Evolutionary conservation across 495 filamentous ascomycete species (phyloP).

Genomic region (Elasticomyces elasticus): DNA sequence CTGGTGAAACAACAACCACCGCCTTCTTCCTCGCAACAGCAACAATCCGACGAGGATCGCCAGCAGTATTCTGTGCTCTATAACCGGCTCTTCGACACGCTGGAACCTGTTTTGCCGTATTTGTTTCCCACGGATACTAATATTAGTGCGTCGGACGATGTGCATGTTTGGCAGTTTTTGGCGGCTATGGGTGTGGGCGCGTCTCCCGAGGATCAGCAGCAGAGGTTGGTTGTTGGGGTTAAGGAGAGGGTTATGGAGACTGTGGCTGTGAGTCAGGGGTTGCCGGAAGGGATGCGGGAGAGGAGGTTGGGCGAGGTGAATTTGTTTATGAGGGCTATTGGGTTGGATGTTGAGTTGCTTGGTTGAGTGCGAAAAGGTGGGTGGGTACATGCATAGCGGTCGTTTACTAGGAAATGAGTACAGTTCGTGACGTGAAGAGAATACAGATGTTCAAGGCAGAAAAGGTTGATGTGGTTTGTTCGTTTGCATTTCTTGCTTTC

Average conservation of each 20-base stretch:
- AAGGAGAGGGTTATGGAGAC: constrained; percentile 99
- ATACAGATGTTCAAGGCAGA: no score
- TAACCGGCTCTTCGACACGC: constrained; percentile 71
- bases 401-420: no score
- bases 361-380: constrained; percentile 39
- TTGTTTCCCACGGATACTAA: constrained; percentile 81
- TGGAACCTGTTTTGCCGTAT: constrained; percentile 70
- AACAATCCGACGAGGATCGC: constrained; percentile 55
- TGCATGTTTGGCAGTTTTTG: constrained; percentile 96
- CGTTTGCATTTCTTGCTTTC: no score
- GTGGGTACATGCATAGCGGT: neutral
- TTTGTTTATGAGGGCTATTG: constrained; percentile 96
- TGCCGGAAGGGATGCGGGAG: constrained; percentile 73
- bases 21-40: neutral
- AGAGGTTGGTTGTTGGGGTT: constrained; percentile 83
- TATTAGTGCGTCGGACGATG: constrained; percentile 47
- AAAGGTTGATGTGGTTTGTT: no score
- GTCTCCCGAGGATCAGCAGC: constrained; percentile 84
- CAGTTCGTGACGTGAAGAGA: no score
- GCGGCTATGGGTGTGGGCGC: constrained; percentile 89
- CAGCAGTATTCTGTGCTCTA: constrained; percentile 67
- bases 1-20: constrained; percentile 66
- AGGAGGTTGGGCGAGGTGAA: constrained; percentile 85
- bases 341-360: constrained; percentile 88
- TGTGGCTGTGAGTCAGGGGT: constrained; percentile 70